Conservation (phyloP, 1,284 basidiomycete genomes). For the Ceratorhiza oryzae-sativae region DNA sequence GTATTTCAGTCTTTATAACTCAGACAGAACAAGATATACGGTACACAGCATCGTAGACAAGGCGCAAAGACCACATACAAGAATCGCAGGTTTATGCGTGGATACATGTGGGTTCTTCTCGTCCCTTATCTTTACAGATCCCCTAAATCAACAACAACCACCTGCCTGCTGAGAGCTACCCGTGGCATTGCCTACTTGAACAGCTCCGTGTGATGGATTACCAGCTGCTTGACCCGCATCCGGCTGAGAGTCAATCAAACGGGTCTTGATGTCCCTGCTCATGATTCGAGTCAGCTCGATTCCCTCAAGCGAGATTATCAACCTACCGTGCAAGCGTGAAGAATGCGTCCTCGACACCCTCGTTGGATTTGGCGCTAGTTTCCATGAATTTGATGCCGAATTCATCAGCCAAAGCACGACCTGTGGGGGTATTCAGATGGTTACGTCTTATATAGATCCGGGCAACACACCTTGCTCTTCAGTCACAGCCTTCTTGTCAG, state of each 20-base stretch:
- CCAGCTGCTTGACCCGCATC: conserved; percentile 56
- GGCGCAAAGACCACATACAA: conserved; percentile 38
- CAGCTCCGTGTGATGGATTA: conserved; percentile 24
- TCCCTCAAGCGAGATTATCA: background rate
- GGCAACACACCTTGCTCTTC: conserved; percentile 67
- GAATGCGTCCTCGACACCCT: conserved; percentile 99
- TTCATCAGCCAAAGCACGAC: conserved; percentile 82
- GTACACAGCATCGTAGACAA: conserved; percentile 31
- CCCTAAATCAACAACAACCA: conserved; percentile 22
- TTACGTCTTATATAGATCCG: conserved; percentile 35
- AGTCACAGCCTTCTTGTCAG: conserved; percentile 92
- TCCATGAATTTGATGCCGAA: conserved; percentile 97
- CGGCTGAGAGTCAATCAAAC: conserved; percentile 93
- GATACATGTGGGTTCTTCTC: conserved; percentile 14
- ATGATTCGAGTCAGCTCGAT: conserved; percentile 35
- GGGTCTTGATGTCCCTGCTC: conserved; percentile 91
- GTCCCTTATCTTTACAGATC: background rate
- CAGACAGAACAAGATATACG: conserved; percentile 26
- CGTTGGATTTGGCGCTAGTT: conserved; percentile 97
- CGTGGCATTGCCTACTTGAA: conserved; percentile 35
- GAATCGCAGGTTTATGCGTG: conserved; percentile 16
- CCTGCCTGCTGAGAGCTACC: conserved; percentile 10
- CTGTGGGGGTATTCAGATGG: conserved; percentile 19
- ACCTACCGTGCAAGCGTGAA: conserved; percentile 92
- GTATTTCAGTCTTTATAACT: conserved; percentile 34